Conservation (phyloP, 805 yeast species). For the Saccharomycopsis guyanensis region DNA sequence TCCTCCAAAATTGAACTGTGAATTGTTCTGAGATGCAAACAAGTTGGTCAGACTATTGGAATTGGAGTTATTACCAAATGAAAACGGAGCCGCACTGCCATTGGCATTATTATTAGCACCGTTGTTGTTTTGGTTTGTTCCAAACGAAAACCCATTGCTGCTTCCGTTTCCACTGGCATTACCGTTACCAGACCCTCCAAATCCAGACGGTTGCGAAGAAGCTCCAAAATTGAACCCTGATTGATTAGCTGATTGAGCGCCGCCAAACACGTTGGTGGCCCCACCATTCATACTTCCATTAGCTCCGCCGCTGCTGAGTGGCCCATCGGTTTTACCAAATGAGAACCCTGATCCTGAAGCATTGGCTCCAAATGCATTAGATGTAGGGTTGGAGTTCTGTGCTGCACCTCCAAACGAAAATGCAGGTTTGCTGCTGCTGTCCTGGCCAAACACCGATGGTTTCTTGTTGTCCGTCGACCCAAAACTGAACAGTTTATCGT, state of each 20-base stretch:
- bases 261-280: no score
- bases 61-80: background rate
- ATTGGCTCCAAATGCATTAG: background rate
- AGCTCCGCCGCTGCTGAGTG: no score
- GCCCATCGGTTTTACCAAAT: background rate
- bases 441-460: constrained; percentile 1
- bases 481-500: background rate
- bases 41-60: background rate
- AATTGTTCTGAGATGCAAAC: background rate
- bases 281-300: no score
- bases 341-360: background rate
- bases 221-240: background rate
- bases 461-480: background rate
- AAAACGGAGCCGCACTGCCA: constrained; percentile 1
- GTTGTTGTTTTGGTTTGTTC: background rate
- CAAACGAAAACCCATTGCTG: constrained; percentile 1
- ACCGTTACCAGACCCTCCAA: background rate
- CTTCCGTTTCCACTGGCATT: background rate
- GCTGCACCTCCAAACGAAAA: constrained; percentile 1
- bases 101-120: background rate
- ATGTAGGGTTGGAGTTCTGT: background rate
- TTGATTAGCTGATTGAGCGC: no score
- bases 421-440: background rate
- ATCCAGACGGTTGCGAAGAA: background rate
- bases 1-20: background rate